A percentile compares a stretch with the other conserved stretches of the same genome.
Evolutionary conservation across 495 filamentous ascomycete genomes (phyloP).

Genomic region (Aspergillus funiculosus): DNA sequence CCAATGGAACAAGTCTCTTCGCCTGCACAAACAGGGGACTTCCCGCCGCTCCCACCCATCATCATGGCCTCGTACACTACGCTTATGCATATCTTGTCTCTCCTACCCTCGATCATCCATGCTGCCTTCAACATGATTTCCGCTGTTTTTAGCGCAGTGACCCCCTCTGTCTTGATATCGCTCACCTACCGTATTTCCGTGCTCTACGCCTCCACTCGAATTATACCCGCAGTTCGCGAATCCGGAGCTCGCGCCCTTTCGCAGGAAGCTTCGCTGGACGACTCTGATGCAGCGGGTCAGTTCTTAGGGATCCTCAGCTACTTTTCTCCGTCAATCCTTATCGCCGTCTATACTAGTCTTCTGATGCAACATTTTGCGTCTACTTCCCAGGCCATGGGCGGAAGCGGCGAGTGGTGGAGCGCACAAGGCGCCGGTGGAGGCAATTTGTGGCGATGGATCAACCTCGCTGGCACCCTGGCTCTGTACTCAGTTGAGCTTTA

Average conservation of each 20-base stretch:
- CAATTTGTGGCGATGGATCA: conserved; percentile 89
- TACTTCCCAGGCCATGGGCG: conserved; percentile 54
- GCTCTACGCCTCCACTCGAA: conserved; percentile 89
- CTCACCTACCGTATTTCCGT: conserved; percentile 89
- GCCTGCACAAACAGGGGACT: conserved; percentile 61
- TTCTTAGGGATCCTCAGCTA: conserved; percentile 77
- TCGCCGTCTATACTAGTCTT: conserved; percentile 94
- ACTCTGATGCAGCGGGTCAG: conserved; percentile 73
- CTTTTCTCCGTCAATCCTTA: conserved; percentile 87
- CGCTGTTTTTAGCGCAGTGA: conserved; percentile 86
- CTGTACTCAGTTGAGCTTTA: conserved; percentile 86
- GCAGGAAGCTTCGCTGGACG: conserved; percentile 77
- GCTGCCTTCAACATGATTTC: conserved; percentile 81
- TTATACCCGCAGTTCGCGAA: conserved; percentile 88
- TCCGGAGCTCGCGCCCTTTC: conserved; percentile 74
- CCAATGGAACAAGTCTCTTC: conserved; percentile 50
- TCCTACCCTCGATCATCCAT: conserved; percentile 74
- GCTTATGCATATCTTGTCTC: conserved; percentile 73
- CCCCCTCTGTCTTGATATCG: conserved; percentile 89
- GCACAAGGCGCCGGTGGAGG: conserved; percentile 71
- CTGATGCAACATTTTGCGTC: conserved; percentile 90
- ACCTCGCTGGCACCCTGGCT: conserved; percentile 78
- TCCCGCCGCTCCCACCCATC: conserved; percentile 90
- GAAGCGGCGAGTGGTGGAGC: conserved; percentile 78
- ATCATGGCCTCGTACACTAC: conserved; percentile 99